Evolutionary conservation across 495 filamentous ascomycete species (phyloP).

Genomic region (Bathelium albidoporum): DNA sequence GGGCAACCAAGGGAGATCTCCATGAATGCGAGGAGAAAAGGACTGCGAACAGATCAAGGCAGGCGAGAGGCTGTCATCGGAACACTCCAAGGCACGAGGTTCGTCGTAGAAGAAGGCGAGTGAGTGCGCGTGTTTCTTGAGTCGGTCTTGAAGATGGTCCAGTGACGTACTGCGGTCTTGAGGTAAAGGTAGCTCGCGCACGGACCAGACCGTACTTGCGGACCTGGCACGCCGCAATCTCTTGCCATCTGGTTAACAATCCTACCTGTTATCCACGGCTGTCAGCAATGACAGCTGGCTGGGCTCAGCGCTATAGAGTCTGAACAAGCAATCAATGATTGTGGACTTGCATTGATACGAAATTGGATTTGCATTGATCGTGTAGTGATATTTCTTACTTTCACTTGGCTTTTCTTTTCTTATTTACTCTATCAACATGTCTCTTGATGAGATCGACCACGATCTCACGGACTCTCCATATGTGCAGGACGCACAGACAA

Average conservation of each 20-base stretch:
- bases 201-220: background rate
- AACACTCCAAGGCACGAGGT: background rate
- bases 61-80: background rate
- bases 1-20: background rate
- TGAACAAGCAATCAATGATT: no score
- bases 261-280: no score
- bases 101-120: background rate
- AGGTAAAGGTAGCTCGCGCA: background rate
- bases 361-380: no score
- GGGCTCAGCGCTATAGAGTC: no score
- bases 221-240: background rate
- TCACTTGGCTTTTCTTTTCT: no score
- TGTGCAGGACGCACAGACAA: slow-evolving; percentile 31
- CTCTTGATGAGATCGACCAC: background rate
- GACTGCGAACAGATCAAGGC: background rate
- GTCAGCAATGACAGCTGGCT: no score
- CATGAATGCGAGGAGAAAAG: background rate
- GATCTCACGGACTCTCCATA: slow-evolving; percentile 3
- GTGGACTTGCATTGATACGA: no score
- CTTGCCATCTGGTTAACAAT: no score
- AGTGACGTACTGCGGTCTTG: background rate
- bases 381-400: no score
- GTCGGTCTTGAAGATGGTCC: background rate
- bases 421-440: background rate
- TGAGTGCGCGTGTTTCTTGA: background rate